Base-by-base conservation (phyloP, 169 alveolate genomes). In the Plasmodium reichenowi region DNA sequence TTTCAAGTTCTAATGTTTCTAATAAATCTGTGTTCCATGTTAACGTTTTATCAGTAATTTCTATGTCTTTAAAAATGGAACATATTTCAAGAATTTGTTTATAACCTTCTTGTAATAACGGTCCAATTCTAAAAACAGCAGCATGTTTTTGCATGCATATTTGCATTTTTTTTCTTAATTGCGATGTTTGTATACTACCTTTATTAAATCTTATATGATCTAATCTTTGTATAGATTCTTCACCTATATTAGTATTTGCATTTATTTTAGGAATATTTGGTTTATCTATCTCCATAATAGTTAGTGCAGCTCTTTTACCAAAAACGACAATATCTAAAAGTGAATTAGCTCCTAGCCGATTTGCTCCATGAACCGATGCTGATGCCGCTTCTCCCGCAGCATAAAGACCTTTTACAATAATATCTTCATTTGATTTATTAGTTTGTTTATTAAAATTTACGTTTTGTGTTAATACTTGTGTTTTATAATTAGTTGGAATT, bases 281-380 rank as follows among this genome's bases (percentile, higher is more conserved):
- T 74, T 94, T 96, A 92, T 93, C 97, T 63, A 96, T 71, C 66
- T 94, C 98, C 76, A 95, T 93, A 0, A 97, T 96, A 2, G 99
- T 96, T 71, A 93, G 90, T 2, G 99, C 99, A 22, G 99, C 99
- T 86, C 97, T 95, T 89, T 99, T 97, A 74, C 99, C 99, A 92
- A 97, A 98, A 54, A 98, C 99, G 38, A 97, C 99, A 78, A 98
- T 93, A 89, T 99, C 99, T 66, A 98, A 88, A 72, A 99, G 94
- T 22, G 99, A 97, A 94, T 99, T 98, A 54, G 99, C 99, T 24
- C 99, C 99, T 48, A 99, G 94, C 52, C 99, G 94, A 95, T 99
- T 98, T 7, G 99, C 99, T 32, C 99, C 99, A 89, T 98, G 99
- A 62, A 98, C 99, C 26, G 99, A 97, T 32, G 99, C 99, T 88